These are phyloP conservation scores for Drechslerella stenobrocha DNA, from an alignment of 2,329 filamentous ascomycete species.

Conservation along the genomic window DNA sequence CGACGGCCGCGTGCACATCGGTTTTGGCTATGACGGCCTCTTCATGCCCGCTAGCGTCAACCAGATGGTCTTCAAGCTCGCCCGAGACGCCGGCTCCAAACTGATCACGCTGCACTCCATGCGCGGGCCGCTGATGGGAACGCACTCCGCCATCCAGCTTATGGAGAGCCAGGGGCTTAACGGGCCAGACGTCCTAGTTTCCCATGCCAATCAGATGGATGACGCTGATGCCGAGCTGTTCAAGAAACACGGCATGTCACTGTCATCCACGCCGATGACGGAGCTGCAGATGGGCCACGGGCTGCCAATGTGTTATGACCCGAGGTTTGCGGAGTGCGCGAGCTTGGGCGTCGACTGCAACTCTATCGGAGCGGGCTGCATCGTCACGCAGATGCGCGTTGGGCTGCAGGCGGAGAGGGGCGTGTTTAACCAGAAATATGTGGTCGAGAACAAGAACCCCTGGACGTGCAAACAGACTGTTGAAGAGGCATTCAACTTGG, in stretches of 20 bases:
- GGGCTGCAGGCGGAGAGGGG: conserved; percentile 54
- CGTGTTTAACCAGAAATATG: conserved; percentile 53
- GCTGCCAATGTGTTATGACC: conserved; percentile 55
- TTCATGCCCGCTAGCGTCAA: conserved; percentile 56
- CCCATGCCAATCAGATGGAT: conserved; percentile 55
- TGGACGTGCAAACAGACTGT: conserved; percentile 54
- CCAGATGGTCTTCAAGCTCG: conserved; percentile 55
- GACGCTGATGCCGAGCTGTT: conserved; percentile 56
- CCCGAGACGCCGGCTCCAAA: conserved; percentile 55
- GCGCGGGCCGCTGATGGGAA: conserved; percentile 9
- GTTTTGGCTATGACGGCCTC: conserved; percentile 58
- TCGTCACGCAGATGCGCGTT: conserved; percentile 55
- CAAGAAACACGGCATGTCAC: conserved; percentile 54
- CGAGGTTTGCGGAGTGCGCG: conserved; percentile 52
- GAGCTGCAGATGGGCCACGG: conserved; percentile 60
- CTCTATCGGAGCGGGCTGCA: conserved; percentile 53
- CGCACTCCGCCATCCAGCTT: conserved; percentile 50
- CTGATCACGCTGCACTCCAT: conserved; percentile 57
- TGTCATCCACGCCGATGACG: conserved; percentile 60
- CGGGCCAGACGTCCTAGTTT: conserved; percentile 57
- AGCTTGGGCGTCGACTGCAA: conserved; percentile 56
- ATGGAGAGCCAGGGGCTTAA: conserved; percentile 56
- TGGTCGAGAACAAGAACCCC: conserved; percentile 51
- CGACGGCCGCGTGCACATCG: conserved; percentile 56
- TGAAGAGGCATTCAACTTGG: conserved; percentile 60